Percentiles rank a stretch among this genome's conserved stretches.
phyloP scores from a whole-genome alignment of 2,329 filamentous ascomycete genomes.

The Calycina marina region DNA sequence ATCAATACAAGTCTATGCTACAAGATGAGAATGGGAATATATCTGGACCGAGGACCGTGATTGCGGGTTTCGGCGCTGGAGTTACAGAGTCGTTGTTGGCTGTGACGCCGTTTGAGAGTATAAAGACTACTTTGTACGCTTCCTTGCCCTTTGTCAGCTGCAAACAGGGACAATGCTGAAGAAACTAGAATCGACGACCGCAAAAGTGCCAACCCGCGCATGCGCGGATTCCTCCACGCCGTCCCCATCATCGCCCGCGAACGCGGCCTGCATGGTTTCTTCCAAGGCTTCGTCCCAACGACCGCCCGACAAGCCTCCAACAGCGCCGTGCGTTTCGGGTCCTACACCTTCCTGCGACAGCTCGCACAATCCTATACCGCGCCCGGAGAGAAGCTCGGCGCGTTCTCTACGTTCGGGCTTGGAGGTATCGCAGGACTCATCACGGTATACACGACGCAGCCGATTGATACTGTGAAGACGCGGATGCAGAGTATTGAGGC shows the following conservation, averaged over 20 bases:
- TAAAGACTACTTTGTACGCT: slow-evolving; percentile 78
- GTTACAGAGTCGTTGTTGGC: slow-evolving; percentile 87
- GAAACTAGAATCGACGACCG: slow-evolving; percentile 71
- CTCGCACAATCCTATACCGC: slow-evolving; percentile 82
- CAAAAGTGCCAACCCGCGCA: slow-evolving; percentile 69
- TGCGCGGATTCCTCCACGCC: slow-evolving; percentile 86
- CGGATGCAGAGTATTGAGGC: slow-evolving; percentile 95
- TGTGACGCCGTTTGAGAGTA: slow-evolving; percentile 93
- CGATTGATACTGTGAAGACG: slow-evolving; percentile 90
- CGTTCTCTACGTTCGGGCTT: slow-evolving; percentile 76
- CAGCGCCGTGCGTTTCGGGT: slow-evolving; percentile 78
- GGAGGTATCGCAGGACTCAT: slow-evolving; percentile 81
- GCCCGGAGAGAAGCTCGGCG: slow-evolving; percentile 87
- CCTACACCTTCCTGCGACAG: slow-evolving; percentile 83
- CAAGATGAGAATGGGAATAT: slow-evolving; percentile 77
- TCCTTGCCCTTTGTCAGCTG: neutral
- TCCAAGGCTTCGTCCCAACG: slow-evolving; percentile 91
- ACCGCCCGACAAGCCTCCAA: slow-evolving; percentile 92
- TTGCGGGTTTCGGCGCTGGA: slow-evolving; percentile 87
- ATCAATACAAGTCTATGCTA: slow-evolving; percentile 77
- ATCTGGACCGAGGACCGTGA: slow-evolving; percentile 76
- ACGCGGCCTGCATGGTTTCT: slow-evolving; percentile 80
- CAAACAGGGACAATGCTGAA: slow-evolving; percentile 22
- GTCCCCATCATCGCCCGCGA: slow-evolving; percentile 77
- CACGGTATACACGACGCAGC: slow-evolving; percentile 67